Evolutionary conservation across 75 land plant genomes (phyloP).

Genomic region (Chamaecyparis obtusa): DNA sequence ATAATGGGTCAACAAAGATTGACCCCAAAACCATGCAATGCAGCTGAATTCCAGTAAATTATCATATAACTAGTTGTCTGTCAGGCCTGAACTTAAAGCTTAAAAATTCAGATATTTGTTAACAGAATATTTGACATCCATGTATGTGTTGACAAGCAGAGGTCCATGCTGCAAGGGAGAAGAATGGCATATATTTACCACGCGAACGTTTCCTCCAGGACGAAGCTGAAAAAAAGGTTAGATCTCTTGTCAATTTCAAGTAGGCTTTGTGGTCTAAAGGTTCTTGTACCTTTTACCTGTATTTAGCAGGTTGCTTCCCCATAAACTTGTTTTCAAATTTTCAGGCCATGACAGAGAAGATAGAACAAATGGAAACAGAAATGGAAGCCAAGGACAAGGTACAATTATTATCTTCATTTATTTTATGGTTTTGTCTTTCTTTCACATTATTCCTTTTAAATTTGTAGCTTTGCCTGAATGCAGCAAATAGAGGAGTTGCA

Average conservation of each 20-base stretch:
- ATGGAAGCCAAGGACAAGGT: constrained; percentile 93
- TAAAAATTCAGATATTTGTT: not conserved
- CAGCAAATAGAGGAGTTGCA: constrained; percentile 77
- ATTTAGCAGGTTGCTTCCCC: not conserved
- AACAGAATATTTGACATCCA: not conserved
- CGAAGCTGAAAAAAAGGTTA: constrained; percentile 99
- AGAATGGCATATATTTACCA: constrained; percentile 98
- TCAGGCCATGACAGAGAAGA: constrained; percentile 95
- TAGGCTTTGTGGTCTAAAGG: not conserved
- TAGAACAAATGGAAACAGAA: constrained; percentile 84
- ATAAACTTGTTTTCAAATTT: not conserved
- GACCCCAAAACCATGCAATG: not conserved
- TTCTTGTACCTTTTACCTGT: not conserved
- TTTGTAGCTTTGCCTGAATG: constrained; percentile 3
- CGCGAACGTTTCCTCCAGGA: constrained; percentile 86
- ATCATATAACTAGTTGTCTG: not conserved
- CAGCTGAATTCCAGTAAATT: not conserved
- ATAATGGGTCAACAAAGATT: too few species aligned
- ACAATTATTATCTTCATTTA: constrained; percentile 9
- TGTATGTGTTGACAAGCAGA: constrained; percentile 37
- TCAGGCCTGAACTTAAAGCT: not conserved
- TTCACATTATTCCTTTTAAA: constrained; percentile 1
- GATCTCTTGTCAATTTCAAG: not conserved
- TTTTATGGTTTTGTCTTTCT: constrained; percentile 10
- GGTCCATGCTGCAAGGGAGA: constrained; percentile 95